Evolutionary conservation across 805 yeast species (phyloP).

Genomic region (Myxozyma mucilagina): DNA sequence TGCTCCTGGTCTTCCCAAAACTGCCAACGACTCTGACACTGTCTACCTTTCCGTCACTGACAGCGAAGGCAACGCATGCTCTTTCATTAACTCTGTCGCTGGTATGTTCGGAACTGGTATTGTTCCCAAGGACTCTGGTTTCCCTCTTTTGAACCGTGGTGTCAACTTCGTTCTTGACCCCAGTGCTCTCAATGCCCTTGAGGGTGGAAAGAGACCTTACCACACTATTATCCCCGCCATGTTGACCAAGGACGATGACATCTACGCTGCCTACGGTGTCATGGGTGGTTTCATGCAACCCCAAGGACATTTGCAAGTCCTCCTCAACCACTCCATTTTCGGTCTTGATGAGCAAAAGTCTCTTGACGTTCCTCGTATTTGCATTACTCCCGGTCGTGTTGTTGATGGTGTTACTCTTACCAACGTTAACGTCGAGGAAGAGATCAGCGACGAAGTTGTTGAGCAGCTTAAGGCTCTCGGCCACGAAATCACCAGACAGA

Average conservation of each 20-base stretch:
- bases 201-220: slow-evolving; percentile 71
- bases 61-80: slow-evolving; percentile 72
- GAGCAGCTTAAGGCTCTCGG: slow-evolving; percentile 54
- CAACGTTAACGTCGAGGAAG: slow-evolving; percentile 64
- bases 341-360: slow-evolving; percentile 71
- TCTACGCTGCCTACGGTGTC: slow-evolving; percentile 75
- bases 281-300: slow-evolving; percentile 91
- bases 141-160: slow-evolving; percentile 74
- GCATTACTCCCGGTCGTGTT: slow-evolving; percentile 66
- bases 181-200: slow-evolving; percentile 59
- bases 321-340: slow-evolving; percentile 61
- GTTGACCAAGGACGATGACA: slow-evolving; percentile 57
- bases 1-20: slow-evolving; percentile 55
- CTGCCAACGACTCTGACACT: slow-evolving; percentile 63
- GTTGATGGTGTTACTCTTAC: slow-evolving; percentile 56
- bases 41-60: slow-evolving; percentile 68
- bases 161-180: slow-evolving; percentile 66
- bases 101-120: slow-evolving; percentile 70
- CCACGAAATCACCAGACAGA: slow-evolving; percentile 50
- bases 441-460: slow-evolving; percentile 52
- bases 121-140: slow-evolving; percentile 60
- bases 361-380: slow-evolving; percentile 72
- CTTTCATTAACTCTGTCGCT: slow-evolving; percentile 75
- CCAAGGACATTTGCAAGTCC: slow-evolving; percentile 79
- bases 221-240: slow-evolving; percentile 84